These are phyloP conservation scores for Phytophthora colocasiae DNA, from an alignment of 352 stramenopile species.

Conservation along the genomic window DNA sequence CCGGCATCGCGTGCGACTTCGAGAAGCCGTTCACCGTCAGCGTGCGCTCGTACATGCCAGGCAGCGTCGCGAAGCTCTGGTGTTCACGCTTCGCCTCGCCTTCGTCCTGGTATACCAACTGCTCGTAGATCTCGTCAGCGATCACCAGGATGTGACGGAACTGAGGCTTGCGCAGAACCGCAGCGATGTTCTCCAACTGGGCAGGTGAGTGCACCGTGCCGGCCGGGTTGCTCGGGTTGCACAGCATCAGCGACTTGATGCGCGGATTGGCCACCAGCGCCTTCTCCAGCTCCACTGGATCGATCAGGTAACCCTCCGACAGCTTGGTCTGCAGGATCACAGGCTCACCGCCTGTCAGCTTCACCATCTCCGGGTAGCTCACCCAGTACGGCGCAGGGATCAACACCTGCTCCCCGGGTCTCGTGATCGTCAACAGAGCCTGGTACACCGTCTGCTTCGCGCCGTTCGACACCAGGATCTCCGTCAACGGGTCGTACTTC, in stretches of 20 bases:
- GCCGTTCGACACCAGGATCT: slow-evolving; percentile 97
- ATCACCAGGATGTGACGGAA: slow-evolving; percentile 89
- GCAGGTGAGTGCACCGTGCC: slow-evolving; percentile 79
- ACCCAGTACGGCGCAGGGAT: slow-evolving; percentile 98
- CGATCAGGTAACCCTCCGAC: slow-evolving; percentile 84
- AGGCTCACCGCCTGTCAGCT: slow-evolving; percentile 88
- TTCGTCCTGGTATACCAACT: slow-evolving; percentile 92
- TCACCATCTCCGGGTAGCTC: slow-evolving; percentile 97
- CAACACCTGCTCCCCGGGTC: slow-evolving; percentile 94
- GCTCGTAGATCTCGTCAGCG: slow-evolving; percentile 97
- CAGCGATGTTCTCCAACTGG: slow-evolving; percentile 62
- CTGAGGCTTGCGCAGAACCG: slow-evolving; percentile 59
- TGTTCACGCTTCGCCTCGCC: slow-evolving; percentile 59
- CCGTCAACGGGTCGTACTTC: slow-evolving; percentile 85
- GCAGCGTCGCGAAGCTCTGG: slow-evolving; percentile 74
- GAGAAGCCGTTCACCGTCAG: slow-evolving; percentile 97
- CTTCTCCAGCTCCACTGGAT: slow-evolving; percentile 77
- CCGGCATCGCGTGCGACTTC: slow-evolving; percentile 97
- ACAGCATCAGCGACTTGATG: slow-evolving; percentile 94
- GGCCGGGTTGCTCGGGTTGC: slow-evolving; percentile 97
- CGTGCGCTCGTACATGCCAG: slow-evolving; percentile 91
- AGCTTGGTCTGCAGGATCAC: slow-evolving; percentile 93
- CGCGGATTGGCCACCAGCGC: slow-evolving; percentile 74
- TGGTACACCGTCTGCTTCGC: slow-evolving; percentile 97
- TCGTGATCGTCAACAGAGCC: slow-evolving; percentile 91